These are phyloP conservation scores for Aspergillus sojae DNA, from an alignment of 2,329 filamentous ascomycete species.

Conservation along the genomic window DNA sequence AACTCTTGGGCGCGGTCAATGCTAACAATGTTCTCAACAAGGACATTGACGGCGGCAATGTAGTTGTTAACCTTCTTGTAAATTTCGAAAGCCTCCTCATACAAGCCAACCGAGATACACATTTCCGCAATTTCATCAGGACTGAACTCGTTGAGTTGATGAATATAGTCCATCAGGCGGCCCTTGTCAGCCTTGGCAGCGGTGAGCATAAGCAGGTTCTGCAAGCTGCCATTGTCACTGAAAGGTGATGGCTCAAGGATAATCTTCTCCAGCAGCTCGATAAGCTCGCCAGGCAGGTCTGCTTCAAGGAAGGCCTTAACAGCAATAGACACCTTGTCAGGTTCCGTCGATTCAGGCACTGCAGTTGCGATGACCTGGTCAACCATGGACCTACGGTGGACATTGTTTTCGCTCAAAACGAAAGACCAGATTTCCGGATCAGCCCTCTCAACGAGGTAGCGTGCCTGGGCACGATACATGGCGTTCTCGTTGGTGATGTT, in stretches of 20 bases:
- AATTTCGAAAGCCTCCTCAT: conserved; percentile 96
- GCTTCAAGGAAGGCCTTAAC: conserved; percentile 90
- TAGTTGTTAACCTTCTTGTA: conserved; percentile 98
- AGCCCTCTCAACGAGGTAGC: conserved; percentile 88
- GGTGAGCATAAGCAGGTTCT: conserved; percentile 95
- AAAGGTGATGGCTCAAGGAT: conserved; percentile 99
- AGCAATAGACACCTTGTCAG: conserved; percentile 90
- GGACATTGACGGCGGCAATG: conserved; percentile 80
- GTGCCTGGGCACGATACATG: conserved; percentile 99
- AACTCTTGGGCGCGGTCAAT: conserved; percentile 96
- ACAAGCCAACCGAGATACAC: conserved; percentile 91
- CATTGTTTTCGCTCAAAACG: conserved; percentile 92
- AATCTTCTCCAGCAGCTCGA: conserved; percentile 98
- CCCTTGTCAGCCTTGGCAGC: conserved; percentile 95
- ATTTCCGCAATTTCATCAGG: conserved; percentile 90
- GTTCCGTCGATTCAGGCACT: conserved; percentile 88
- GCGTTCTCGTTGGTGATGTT: conserved; percentile 98
- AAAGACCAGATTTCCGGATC: conserved; percentile 93
- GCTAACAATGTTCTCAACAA: conserved; percentile 95
- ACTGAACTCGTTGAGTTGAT: conserved; percentile 84
- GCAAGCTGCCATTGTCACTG: conserved; percentile 94
- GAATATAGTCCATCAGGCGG: conserved; percentile 94
- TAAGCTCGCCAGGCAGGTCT: conserved; percentile 89
- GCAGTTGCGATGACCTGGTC: conserved; percentile 96
- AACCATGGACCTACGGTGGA: conserved; percentile 88